Evolutionary conservation across 225 moss, liverwort and hornwort species (phyloP).

Genomic region (Sphagnum contortum): DNA sequence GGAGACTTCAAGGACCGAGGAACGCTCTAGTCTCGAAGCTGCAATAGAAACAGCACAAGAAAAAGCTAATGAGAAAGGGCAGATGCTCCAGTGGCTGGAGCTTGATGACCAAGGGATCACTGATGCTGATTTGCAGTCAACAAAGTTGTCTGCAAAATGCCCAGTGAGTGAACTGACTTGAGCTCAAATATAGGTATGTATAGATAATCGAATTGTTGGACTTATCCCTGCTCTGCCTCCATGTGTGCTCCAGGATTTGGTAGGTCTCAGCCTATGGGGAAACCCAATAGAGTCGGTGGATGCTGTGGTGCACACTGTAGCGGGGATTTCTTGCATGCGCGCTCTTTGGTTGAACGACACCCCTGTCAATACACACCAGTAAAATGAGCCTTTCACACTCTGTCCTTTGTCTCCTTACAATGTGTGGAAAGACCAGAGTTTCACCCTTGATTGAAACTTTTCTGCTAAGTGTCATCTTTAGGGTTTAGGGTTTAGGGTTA

Average conservation of each 20-base stretch:
- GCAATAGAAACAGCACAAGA: constrained; percentile 27
- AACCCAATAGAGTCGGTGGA: constrained; percentile 68
- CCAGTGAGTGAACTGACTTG: constrained; percentile 30
- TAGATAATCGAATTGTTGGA: too few relatives aligned
- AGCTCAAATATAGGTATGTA: too few relatives aligned
- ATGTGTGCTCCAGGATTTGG: constrained; percentile 45
- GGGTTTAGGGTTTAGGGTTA: too few relatives aligned
- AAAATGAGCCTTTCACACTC: constrained; percentile 6
- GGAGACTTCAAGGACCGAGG: constrained; percentile 6
- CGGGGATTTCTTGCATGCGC: constrained; percentile 47
- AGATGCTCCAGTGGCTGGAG: constrained; percentile 71
- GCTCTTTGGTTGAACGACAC: constrained; percentile 89
- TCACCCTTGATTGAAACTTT: too few relatives aligned
- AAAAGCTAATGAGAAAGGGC: constrained; percentile 43
- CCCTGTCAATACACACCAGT: constrained; percentile 57
- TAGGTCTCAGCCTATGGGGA: constrained; percentile 91
- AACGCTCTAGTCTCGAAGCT: constrained; percentile 17
- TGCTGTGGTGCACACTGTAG: constrained; percentile 37
- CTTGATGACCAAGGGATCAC: constrained; percentile 64
- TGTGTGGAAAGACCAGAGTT: too few relatives aligned
- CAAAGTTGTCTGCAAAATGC: constrained; percentile 40
- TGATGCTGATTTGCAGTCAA: constrained; percentile 41
- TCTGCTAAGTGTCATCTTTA: too few relatives aligned
- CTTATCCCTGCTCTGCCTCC: too few relatives aligned
- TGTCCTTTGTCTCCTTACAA: too few relatives aligned